Evolutionary conservation across 495 filamentous ascomycete genomes (phyloP), one percentile per base, ranked within the genome.

Genomic region (Annulohypoxylon stygium): DNA sequence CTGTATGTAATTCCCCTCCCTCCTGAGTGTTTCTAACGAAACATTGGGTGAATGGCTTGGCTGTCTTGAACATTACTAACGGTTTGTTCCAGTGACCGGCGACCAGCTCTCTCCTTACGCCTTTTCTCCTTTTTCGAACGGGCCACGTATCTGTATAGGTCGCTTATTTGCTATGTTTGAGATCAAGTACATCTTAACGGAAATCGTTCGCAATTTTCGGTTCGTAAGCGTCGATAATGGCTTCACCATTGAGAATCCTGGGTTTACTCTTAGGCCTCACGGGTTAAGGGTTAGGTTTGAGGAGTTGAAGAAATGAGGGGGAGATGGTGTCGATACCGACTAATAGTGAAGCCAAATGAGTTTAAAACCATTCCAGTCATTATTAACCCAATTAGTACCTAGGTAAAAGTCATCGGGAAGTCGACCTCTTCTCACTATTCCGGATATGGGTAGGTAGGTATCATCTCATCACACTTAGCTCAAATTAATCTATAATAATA

Each of bases 121-220:
- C n/a, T 64, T 67, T 26, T 53, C 66, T 43, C 30, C 70, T 7
- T 76, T 76, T 53, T 67, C 45, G 3, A 68, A 63, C 23, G 74
- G 74, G 8, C 74, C 65, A 30, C 54, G 74, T 11, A 65, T 76
- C 3, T 76, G 74, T 54, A 74, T 74, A 20, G 74, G 70, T 10
- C 61, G 63, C 16, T 10, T 20, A 4, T 71, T 76, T 26, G 70
- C 74, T 2, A 33, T 74, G 33, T 43, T 70, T 14, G 70, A 76
- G 50, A 66, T 74, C 20, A 76, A 76, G 66, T 23, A 43, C 8
- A 41, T 74, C 33, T 16, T 76, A 10, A 43, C 64, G 4, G 63
- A 74, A 48, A 59, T 76, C 12, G 55, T 76, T 23, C 63, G 75
- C 11, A 71, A 74, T 3, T 76, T 65, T 47, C 43, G 37, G 8